Percentiles rank a stretch among this genome's conserved stretches.
Conservation (phyloP, 2,329 filamentous ascomycete species). For the Akanthomyces uredinophilus region DNA sequence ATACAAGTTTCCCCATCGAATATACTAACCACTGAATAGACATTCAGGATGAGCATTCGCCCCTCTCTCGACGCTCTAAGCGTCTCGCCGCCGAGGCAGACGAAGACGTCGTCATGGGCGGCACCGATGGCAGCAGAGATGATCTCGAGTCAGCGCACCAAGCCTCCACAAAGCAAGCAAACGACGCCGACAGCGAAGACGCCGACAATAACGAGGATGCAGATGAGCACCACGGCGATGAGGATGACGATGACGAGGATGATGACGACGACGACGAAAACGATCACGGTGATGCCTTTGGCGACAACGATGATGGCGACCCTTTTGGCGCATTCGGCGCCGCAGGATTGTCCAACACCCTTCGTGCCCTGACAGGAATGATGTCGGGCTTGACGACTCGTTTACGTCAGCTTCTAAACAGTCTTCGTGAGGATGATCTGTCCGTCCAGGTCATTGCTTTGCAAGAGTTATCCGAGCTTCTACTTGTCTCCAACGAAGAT, state of each 20-base stretch:
- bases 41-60: slow-evolving; percentile 19
- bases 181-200: slow-evolving; percentile 15
- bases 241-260: slow-evolving; percentile 29
- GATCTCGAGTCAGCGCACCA: slow-evolving; percentile 36
- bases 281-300: slow-evolving; percentile 50
- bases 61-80: slow-evolving; percentile 46
- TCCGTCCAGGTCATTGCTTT: slow-evolving; percentile 87
- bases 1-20: background rate
- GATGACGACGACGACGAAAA: slow-evolving; percentile 32
- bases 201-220: background rate
- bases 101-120: slow-evolving; percentile 66
- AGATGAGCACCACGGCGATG: slow-evolving; percentile 20
- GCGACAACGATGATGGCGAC: slow-evolving; percentile 63
- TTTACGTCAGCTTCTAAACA: slow-evolving; percentile 70
- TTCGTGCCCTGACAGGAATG: slow-evolving; percentile 85
- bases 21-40: background rate
- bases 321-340: slow-evolving; percentile 64
- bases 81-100: slow-evolving; percentile 49
- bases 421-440: slow-evolving; percentile 78
- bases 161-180: slow-evolving; percentile 30
- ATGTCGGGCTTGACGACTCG: slow-evolving; percentile 79
- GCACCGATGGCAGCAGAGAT: slow-evolving; percentile 53
- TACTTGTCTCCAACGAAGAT: slow-evolving; percentile 93
- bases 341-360: slow-evolving; percentile 68
- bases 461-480: slow-evolving; percentile 86